phyloP scores from a whole-genome alignment of 1,284 basidiomycete species.

The Leccinum brunneo-olivaceum region DNA sequence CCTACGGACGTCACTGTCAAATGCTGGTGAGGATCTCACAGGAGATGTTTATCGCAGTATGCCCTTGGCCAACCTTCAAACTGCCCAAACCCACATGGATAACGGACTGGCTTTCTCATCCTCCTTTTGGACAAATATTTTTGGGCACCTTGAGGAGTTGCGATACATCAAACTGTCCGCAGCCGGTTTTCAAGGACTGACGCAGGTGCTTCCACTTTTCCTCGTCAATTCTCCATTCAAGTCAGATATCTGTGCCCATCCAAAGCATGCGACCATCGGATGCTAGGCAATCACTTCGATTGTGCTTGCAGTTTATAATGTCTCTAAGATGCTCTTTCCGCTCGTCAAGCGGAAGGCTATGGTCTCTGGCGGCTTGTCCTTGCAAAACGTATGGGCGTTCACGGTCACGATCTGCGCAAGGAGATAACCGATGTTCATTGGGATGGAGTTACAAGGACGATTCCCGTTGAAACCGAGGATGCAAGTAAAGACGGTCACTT shows the following conservation, averaged over 20 bases:
- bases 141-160: conserved; percentile 16
- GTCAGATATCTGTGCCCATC: conserved; percentile 24
- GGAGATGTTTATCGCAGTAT: conserved; percentile 11
- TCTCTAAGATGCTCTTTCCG: conserved; percentile 15
- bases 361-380: conserved; percentile 15
- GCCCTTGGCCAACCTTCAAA: conserved; percentile 14
- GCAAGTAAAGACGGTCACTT: conserved; percentile 1
- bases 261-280: conserved; percentile 15
- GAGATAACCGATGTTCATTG: conserved; percentile 15
- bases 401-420: conserved; percentile 6
- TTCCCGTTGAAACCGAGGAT: conserved; percentile 1
- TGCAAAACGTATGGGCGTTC: conserved; percentile 13
- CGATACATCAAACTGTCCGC: conserved; percentile 9
- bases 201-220: conserved; percentile 6
- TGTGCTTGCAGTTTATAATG: conserved; percentile 12
- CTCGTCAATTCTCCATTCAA: background rate
- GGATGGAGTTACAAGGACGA: conserved; percentile 15
- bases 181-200: conserved; percentile 8
- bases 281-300: background rate
- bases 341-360: conserved; percentile 12
- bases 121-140: conserved; percentile 15
- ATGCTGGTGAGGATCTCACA: conserved; percentile 13
- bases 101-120: conserved; percentile 4
- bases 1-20: conserved; percentile 5
- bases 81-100: conserved; percentile 12